phyloP scores from a whole-genome alignment of 2,329 filamentous ascomycete species.

The Bretziella fagacearum region DNA sequence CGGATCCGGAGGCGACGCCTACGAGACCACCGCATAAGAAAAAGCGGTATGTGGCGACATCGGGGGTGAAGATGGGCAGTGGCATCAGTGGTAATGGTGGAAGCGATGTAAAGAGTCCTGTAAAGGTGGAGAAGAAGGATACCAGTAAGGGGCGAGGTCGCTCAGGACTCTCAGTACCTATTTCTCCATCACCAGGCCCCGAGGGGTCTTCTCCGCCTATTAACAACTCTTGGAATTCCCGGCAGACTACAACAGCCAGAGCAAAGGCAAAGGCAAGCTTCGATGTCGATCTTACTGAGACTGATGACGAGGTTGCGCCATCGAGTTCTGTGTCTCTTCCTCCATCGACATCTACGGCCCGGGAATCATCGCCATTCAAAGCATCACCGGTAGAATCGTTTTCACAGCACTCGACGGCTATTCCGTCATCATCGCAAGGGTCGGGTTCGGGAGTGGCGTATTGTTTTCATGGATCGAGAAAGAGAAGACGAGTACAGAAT shows the following conservation, averaged over 20 bases:
- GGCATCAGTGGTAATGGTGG: neutral
- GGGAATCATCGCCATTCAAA: neutral
- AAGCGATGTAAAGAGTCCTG: neutral
- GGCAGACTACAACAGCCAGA: no score
- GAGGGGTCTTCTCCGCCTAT: no score
- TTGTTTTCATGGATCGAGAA: neutral
- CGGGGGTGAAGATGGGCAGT: neutral
- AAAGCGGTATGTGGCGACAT: neutral
- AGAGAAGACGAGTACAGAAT: neutral
- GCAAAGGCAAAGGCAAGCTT: neutral
- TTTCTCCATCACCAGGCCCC: neutral
- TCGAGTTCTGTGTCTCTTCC: no score
- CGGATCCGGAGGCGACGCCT: slow-evolving; percentile 15
- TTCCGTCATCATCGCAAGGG: neutral
- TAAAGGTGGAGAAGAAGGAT: neutral
- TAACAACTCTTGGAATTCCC: no score
- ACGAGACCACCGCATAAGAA: slow-evolving; percentile 5
- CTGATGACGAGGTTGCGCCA: slow-evolving; percentile 1
- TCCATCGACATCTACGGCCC: neutral
- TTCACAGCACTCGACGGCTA: neutral
- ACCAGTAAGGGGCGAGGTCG: neutral
- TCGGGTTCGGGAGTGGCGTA: neutral
- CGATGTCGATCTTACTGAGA: slow-evolving; percentile 1
- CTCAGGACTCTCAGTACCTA: neutral
- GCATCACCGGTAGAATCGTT: neutral